These are phyloP conservation scores for Monosporascus sp. DNA, from an alignment of 2,329 filamentous ascomycete genomes.

Conservation along the genomic window DNA sequence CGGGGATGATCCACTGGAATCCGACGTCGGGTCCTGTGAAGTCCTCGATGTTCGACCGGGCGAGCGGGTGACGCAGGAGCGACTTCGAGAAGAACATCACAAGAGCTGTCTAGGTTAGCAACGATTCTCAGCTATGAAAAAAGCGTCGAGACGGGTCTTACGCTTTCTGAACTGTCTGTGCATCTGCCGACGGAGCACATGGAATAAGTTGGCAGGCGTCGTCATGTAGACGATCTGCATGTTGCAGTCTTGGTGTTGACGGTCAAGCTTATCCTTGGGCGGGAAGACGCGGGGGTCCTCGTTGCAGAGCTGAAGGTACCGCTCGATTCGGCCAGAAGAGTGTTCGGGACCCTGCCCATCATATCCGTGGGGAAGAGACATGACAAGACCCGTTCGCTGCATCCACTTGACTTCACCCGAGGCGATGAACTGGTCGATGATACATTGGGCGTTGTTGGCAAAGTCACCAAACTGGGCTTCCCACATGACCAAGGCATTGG, in stretches of 20 bases:
- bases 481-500: constrained; percentile 98
- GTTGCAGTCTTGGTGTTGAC: constrained; percentile 99
- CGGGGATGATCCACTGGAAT: constrained; percentile 95
- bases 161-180: constrained; percentile 99
- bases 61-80: constrained; percentile 87
- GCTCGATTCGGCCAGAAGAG: constrained; percentile 94
- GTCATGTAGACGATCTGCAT: constrained; percentile 99
- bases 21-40: constrained; percentile 79
- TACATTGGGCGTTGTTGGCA: constrained; percentile 98
- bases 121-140: constrained; percentile 1
- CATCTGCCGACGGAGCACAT: constrained; percentile 94
- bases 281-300: constrained; percentile 96
- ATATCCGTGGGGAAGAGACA: constrained; percentile 96
- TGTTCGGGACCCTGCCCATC: constrained; percentile 98
- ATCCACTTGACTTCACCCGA: constrained; percentile 99
- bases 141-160: constrained; percentile 44
- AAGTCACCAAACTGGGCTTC: constrained; percentile 99
- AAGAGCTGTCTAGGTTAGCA: constrained; percentile 56
- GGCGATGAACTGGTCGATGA: constrained; percentile 98
- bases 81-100: constrained; percentile 99
- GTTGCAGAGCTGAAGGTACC: constrained; percentile 95
- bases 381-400: constrained; percentile 91
- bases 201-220: constrained; percentile 93
- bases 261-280: constrained; percentile 78
- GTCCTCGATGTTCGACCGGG: constrained; percentile 83